Base-by-base conservation (phyloP, 768 basidiomycete genomes). In the Gautieria morchelliformis region DNA sequence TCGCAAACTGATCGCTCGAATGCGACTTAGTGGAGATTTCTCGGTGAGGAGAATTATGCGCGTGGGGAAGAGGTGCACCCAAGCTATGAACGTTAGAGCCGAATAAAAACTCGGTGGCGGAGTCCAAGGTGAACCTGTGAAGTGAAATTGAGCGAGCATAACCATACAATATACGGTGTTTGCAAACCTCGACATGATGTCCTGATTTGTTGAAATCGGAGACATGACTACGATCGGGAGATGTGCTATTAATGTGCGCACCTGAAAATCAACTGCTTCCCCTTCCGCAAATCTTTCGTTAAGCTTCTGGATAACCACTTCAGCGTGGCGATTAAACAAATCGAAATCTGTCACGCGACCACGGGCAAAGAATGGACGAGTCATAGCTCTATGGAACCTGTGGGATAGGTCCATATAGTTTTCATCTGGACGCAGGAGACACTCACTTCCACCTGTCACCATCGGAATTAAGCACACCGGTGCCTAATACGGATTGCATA, bases 81-180 rank as follows among this genome's bases (percentile, higher is more conserved):
- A 85, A 77, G 57, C 73, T 76, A 58, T 83, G 68, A 3, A 84
- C 78, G 62, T 78, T 78, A 52, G 70, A 70, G 3, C 83, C 83
- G 54, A 85, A 84, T 37, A 87, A 74, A 63, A 84, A 84, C 56
- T 84, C 82, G 0, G 82, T 79, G 1, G 83, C 82, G 2, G 81
- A 75, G 68, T 87, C 85, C 22, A 86, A 75, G 0, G 84, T 84
- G 64, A 84, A 85, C 2, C 82, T 75, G 3, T 74, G 75, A 64
- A 83, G 35, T 11, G 53, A 77, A 3, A 82, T 68, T 62, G 83
- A 83, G 77, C 81, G 10, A 53, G 24, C 19, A 51, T 32, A 24
- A 24, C 37, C 40, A 20, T 47, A 7, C 37, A 30, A 17, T 42
- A 44, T 19, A 35, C 15, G 3, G 15, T 52, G n/a, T n/a, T n/a